Base-by-base conservation (phyloP, 805 yeast species). In the Kluyveromyces wickerhamii region DNA sequence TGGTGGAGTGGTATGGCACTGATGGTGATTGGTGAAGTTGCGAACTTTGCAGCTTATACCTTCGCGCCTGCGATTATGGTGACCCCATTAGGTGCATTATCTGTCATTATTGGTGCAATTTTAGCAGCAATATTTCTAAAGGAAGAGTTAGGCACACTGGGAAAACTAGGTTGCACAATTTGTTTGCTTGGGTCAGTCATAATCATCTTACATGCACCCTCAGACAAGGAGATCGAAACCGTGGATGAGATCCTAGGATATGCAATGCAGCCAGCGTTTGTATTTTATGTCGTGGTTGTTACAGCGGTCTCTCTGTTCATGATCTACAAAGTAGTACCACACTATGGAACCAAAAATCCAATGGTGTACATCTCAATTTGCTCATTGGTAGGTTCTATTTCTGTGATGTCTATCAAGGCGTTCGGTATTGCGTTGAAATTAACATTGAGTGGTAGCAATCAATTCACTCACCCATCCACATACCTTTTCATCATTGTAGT, bases 1-100 rank as follows among this genome's bases (percentile, higher is more conserved):
- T 86, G 96, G 96, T 83, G 94, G 84, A 83, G 89, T 1, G 96
- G 96, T 9, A 87, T 87, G 71, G 51, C 77, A 20, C 77, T 94
- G 31, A 79, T 86, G 96, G 94, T 92, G 2, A 61, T 86, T 15
- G 96, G 96, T 5, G 96, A 86, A 54, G 62, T 86, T 26, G 95
- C 95, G 38, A 86, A 86, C 54, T 86, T 86, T 54, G 95, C 95
- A 3, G 96, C 96, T 0, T 86, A 86, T 54, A 86, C 95, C 2
- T 86, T 86, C 68, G 96, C 96, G 0, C 95, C 96, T 3, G 94
- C 95, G 1, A 82, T 87, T 43, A 61, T 86, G 47, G 96, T 86
- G 27, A 86, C 96, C 4, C 96, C 96, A 5, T 65, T 86, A 36
- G 96, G 96, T 9, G 96, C 96, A 0, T 64, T 86, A 18, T 77